Evolutionary conservation across 176 grass and related monocot genomes (phyloP), one percentile per base, ranked within the genome.

Genomic region (Rhynchospora tenuis): DNA sequence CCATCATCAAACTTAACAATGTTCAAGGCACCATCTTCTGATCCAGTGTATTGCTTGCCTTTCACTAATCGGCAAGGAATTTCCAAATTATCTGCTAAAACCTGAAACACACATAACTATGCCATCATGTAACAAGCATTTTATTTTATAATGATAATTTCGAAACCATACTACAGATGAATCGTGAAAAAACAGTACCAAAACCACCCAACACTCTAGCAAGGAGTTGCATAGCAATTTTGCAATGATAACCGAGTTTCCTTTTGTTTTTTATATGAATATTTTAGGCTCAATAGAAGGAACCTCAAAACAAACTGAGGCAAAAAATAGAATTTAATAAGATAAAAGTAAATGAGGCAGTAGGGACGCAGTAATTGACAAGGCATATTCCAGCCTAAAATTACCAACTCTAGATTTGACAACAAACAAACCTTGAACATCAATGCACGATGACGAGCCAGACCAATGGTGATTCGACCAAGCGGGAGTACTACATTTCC

Each of bases 21-120:
- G 82, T 88, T 93, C 72, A 99, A 88, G 80, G 93, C 97, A 56
- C 93, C 92, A 88, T 99, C 97, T 85, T 90, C 88, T 22, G 91
- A 99, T 89, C 97, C 93, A 83, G 97, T 99, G 83, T 92, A 93
- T 78, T 93, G 89, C 81, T 87, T 96, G 83, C 93, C 97, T 93
- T 99, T 99, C 69, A 95, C 75, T 60, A 99, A 88, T 64, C 93
- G 97, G 33, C 93, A 96, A 84, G 91, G 93, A 85, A 99, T 80
- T 38, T 57, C 55, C 86, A 92, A 67, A 82, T 72, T 87, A 96
- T 99, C 97, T 85, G 93, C 91, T 73, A 99, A 93, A 93, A 99
- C 97, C 93, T 99, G 74, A 70, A 90, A 54, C 29, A 70, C 5
- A 38, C 38, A 19, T 15, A 68, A 65, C 15, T 17, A 52, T 19